Conservation (phyloP, 2,329 filamentous ascomycete species). For the Botrytis galanthina region DNA sequence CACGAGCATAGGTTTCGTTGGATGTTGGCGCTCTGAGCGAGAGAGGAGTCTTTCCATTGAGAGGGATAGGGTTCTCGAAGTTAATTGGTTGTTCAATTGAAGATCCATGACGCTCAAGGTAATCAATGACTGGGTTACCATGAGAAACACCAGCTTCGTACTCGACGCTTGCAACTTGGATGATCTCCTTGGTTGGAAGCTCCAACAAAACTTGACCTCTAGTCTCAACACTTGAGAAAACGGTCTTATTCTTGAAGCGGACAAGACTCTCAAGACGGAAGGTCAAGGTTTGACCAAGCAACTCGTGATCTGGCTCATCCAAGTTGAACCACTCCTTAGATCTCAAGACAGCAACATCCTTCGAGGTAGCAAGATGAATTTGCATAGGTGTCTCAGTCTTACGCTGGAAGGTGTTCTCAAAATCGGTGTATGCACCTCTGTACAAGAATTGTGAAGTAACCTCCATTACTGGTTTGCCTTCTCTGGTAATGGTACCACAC, state of each 20-base stretch:
- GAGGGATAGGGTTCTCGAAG: conserved; percentile 95
- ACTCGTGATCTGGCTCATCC: conserved; percentile 78
- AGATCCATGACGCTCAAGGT: conserved; percentile 85
- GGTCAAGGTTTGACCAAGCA: conserved; percentile 88
- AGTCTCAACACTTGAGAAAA: conserved; percentile 90
- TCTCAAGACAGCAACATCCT: conserved; percentile 88
- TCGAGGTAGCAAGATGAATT: conserved; percentile 79
- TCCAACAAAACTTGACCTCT: conserved; percentile 90
- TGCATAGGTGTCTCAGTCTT: conserved; percentile 96
- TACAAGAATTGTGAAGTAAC: conserved; percentile 98
- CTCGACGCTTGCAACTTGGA: conserved; percentile 95
- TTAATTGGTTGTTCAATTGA: conserved; percentile 94
- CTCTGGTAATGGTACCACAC: conserved; percentile 89
- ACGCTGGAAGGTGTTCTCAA: conserved; percentile 97
- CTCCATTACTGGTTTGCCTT: conserved; percentile 88
- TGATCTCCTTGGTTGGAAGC: conserved; percentile 93
- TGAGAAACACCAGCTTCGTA: conserved; percentile 90
- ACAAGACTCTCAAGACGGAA: conserved; percentile 94
- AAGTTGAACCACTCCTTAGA: conserved; percentile 98
- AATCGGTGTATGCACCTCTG: conserved; percentile 88
- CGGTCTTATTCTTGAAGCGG: conserved; percentile 89
- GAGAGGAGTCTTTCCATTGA: conserved; percentile 87
- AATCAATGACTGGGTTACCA: conserved; percentile 95
- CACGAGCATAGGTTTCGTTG: conserved; percentile 96
- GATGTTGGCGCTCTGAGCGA: conserved; percentile 87